Evolutionary conservation across 306 rosid genomes (phyloP).

Genomic region (Glycine latifolia): DNA sequence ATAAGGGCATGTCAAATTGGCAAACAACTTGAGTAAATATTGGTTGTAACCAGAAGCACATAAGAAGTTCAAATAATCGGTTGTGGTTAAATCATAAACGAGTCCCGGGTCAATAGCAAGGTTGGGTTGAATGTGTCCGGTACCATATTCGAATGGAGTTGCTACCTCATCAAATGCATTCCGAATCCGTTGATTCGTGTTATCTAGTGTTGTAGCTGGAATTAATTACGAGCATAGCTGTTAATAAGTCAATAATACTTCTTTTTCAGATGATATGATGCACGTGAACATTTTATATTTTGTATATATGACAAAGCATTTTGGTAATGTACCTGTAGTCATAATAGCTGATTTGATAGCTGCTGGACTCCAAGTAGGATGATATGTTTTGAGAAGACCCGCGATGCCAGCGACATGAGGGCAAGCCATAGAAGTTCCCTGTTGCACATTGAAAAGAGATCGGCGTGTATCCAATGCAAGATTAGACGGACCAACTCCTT

Average conservation of each 20-base stretch:
- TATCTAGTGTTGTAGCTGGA: too few species aligned
- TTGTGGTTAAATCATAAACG: too few species aligned
- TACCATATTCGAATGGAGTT: too few species aligned
- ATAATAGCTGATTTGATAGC: conserved; percentile 74
- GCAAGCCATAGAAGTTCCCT: background rate
- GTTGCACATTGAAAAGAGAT: conserved; percentile 27
- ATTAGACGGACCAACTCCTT: conserved; percentile 38
- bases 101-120: too few species aligned
- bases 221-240: too few species aligned
- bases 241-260: too few species aligned
- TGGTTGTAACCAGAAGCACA: background rate
- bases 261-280: too few species aligned
- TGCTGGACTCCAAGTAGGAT: conserved; percentile 73
- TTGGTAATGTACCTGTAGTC: conserved; percentile 56
- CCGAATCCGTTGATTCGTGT: too few species aligned
- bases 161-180: too few species aligned
- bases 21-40: conserved; percentile 5
- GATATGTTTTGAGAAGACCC: conserved; percentile 61
- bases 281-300: background rate
- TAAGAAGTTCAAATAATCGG: too few species aligned
- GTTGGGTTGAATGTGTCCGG: too few species aligned
- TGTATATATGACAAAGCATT: too few species aligned
- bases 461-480: conserved; percentile 37
- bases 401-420: conserved; percentile 66
- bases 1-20: background rate